phyloP scores from a whole-genome alignment of 768 basidiomycete genomes.

The Termitomyces sp. region DNA sequence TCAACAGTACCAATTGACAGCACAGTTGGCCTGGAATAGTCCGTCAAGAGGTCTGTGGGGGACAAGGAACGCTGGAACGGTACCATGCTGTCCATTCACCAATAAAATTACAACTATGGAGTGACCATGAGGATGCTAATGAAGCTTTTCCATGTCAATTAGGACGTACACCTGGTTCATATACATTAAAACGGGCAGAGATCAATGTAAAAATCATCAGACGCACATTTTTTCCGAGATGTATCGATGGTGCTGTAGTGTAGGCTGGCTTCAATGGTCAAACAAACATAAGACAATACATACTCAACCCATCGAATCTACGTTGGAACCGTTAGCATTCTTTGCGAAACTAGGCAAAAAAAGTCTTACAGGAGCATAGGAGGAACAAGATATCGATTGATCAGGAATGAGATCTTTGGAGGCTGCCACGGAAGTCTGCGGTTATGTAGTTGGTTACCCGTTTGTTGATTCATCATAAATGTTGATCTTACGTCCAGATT shows the following conservation, averaged over 20 bases:
- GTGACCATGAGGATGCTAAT: neutral
- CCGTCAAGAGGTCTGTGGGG: neutral
- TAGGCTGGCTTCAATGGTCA: neutral
- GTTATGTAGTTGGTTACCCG: neutral
- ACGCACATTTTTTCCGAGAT: neutral
- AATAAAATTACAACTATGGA: neutral
- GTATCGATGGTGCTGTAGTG: neutral
- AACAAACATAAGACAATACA: neutral
- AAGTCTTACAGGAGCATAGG: neutral
- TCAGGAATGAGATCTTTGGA: conserved; percentile 1
- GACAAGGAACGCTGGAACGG: neutral
- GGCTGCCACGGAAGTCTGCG: neutral
- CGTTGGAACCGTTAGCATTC: neutral
- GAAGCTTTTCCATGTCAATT: neutral
- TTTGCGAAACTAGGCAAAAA: neutral
- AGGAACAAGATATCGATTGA: conserved; percentile 1
- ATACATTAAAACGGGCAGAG: neutral
- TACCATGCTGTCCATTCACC: neutral
- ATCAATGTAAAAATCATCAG: neutral
- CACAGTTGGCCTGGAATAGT: neutral
- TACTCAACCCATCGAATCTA: neutral
- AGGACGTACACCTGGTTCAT: neutral
- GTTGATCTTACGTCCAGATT: neutral
- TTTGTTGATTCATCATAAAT: neutral
- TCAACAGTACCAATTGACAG: neutral